phyloP scores from a whole-genome alignment of 2,329 filamentous ascomycete species.

The Pseudogymnoascus sp. region DNA sequence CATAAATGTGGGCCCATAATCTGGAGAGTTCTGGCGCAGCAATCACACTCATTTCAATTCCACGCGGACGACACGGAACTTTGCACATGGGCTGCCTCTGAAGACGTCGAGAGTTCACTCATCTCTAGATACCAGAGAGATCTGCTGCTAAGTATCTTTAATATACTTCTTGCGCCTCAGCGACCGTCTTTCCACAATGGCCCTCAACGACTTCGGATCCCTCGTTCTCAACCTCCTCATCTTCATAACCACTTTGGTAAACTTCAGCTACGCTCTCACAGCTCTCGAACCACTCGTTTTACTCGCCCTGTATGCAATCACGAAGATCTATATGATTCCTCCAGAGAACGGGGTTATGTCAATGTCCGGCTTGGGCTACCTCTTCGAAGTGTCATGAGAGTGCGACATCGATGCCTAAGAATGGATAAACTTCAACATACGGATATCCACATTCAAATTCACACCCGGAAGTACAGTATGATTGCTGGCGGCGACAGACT shows the following conservation, averaged over 20 bases:
- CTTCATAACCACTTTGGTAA: constrained; percentile 46
- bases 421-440: background rate
- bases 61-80: background rate
- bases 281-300: constrained; percentile 41
- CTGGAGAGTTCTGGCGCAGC: background rate
- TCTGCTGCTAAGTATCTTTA: background rate
- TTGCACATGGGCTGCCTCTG: background rate
- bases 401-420: background rate
- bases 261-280: constrained; percentile 44
- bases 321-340: constrained; percentile 40
- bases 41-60: background rate
- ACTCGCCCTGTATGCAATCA: constrained; percentile 41
- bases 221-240: constrained; percentile 44
- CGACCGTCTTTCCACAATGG: constrained; percentile 33
- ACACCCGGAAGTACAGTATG: background rate
- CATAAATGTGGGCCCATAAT: constrained; percentile 10
- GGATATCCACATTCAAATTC: background rate
- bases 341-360: constrained; percentile 39
- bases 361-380: constrained; percentile 25
- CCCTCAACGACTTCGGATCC: constrained; percentile 45
- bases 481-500: background rate
- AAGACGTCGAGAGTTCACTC: background rate
- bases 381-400: constrained; percentile 15
- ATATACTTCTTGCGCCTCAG: constrained; percentile 9
- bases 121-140: background rate